Conservation (phyloP, 164 flowering plant genomes). For the Cinnamomum chago region DNA sequence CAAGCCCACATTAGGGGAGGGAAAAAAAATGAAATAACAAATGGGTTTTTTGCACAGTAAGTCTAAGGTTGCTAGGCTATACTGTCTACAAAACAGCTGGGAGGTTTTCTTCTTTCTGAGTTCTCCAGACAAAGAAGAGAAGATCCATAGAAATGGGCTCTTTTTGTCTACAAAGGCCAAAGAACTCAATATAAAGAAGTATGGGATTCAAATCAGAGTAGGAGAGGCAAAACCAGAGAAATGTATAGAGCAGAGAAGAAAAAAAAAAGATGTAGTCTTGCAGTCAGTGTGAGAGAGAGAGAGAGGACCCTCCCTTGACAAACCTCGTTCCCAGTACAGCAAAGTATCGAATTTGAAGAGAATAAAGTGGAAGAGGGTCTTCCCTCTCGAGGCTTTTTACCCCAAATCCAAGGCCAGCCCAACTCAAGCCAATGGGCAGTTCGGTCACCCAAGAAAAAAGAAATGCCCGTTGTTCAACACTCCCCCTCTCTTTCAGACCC, state of each 20-base stretch:
- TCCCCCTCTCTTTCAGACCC: conserved; percentile 2
- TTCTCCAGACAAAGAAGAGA: not conserved
- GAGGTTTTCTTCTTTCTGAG: not conserved
- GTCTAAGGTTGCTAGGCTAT: not conserved
- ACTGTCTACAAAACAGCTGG: not conserved
- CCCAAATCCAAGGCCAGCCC: conserved; percentile 45
- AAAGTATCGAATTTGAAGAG: conserved; percentile 77
- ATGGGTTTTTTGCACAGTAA: not conserved
- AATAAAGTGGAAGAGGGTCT: conserved; percentile 57
- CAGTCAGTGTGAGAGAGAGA: conserved; percentile 29
- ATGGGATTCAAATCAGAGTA: conserved; percentile 9
- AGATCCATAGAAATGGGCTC: not conserved
- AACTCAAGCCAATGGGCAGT: conserved; percentile 14
- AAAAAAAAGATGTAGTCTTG: conserved; percentile 20
- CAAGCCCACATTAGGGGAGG: not conserved
- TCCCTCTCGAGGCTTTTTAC: conserved; percentile 17
- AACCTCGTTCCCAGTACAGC: conserved; percentile 69
- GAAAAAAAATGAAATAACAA: not conserved
- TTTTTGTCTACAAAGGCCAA: conserved; percentile 12
- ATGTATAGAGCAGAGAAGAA: conserved; percentile 33
- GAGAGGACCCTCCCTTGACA: conserved; percentile 9
- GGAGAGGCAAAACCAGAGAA: conserved; percentile 22
- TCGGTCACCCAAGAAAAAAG: not conserved
- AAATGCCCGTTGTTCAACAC: not conserved
- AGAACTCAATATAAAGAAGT: conserved; percentile 11